Evolutionary conservation across 495 filamentous ascomycete genomes (phyloP).

Genomic region (Penicillium paxilli): DNA sequence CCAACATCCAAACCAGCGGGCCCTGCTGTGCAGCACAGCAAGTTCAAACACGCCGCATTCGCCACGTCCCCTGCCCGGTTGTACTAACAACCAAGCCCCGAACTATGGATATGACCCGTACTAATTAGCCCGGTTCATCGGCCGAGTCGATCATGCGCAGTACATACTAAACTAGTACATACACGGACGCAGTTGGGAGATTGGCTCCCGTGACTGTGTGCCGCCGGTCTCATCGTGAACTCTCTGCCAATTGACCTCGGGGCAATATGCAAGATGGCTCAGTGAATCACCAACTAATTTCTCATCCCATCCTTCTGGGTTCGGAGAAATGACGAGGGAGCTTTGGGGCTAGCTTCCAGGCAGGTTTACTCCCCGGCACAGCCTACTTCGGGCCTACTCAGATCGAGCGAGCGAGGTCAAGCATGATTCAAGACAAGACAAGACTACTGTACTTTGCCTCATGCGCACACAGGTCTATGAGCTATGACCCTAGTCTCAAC

Average conservation of each 20-base stretch:
- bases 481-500: neutral
- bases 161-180: too few species aligned
- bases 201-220: neutral
- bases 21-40: slow-evolving; percentile 19
- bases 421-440: too few species aligned
- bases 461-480: too few species aligned
- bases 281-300: slow-evolving; percentile 19
- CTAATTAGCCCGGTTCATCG: slow-evolving; percentile 1
- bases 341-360: too few species aligned
- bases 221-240: neutral
- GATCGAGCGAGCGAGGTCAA: too few species aligned
- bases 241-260: slow-evolving; percentile 7
- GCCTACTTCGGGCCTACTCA: too few species aligned
- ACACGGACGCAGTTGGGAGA: slow-evolving; percentile 10
- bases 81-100: slow-evolving; percentile 5
- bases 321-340: too few species aligned
- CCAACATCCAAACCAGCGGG: slow-evolving; percentile 22
- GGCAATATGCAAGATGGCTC: slow-evolving; percentile 20
- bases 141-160: slow-evolving; percentile 17
- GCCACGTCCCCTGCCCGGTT: slow-evolving; percentile 10
- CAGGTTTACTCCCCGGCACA: too few species aligned
- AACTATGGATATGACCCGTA: neutral
- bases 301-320: neutral
- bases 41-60: slow-evolving; percentile 13
- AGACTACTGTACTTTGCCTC: too few species aligned